These are phyloP conservation scores for Melanomma pulvis-pyrius DNA, from an alignment of 495 filamentous ascomycete species.

Conservation along the genomic window DNA sequence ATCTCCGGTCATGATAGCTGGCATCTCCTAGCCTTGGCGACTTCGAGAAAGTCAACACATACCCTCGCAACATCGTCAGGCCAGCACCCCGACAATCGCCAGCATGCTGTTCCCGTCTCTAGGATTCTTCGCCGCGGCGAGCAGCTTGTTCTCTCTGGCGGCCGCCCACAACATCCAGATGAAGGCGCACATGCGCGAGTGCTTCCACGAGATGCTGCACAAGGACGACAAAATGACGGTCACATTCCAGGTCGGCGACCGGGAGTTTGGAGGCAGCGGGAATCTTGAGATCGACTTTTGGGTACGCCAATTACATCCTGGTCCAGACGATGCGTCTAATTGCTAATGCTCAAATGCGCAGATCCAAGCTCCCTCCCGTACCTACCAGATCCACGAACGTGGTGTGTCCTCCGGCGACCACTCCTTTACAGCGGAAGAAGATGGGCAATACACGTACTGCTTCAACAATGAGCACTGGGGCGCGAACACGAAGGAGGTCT, in stretches of 20 bases:
- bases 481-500: slow-evolving; percentile 91
- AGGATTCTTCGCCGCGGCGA: slow-evolving; percentile 57
- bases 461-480: slow-evolving; percentile 98
- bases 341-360: slow-evolving; percentile 42
- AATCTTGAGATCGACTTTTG: slow-evolving; percentile 98
- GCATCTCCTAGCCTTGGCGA: slow-evolving; percentile 22
- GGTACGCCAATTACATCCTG: slow-evolving; percentile 60
- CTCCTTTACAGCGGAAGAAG: slow-evolving; percentile 80
- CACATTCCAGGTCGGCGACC: slow-evolving; percentile 95
- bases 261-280: slow-evolving; percentile 91
- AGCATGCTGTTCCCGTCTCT: slow-evolving; percentile 49
- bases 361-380: slow-evolving; percentile 81
- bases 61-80: slow-evolving; percentile 1
- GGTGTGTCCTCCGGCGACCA: slow-evolving; percentile 86
- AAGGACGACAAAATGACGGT: slow-evolving; percentile 97
- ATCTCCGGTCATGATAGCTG: slow-evolving; percentile 24
- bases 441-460: slow-evolving; percentile 94
- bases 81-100: slow-evolving; percentile 11
- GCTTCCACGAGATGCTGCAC: slow-evolving; percentile 94
- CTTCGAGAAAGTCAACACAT: slow-evolving; percentile 3
- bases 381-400: slow-evolving; percentile 76
- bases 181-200: slow-evolving; percentile 86
- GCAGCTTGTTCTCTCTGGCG: slow-evolving; percentile 60
- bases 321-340: neutral
- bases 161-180: slow-evolving; percentile 94